Conservation (phyloP, 805 yeast species). For the Allodekkera sacchari region DNA sequence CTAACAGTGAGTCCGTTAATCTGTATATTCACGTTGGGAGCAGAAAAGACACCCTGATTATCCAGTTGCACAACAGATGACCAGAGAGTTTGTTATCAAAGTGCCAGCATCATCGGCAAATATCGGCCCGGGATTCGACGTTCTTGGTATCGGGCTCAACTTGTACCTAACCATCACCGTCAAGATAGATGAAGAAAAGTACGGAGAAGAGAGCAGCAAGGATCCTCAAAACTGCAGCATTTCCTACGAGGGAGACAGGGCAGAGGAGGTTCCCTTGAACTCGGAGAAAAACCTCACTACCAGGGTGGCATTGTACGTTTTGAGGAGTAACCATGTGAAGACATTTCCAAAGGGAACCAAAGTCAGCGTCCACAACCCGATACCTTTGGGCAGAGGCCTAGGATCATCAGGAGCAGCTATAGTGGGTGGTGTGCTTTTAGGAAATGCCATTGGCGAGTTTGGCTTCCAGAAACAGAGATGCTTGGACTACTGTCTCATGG, state of each 20-base stretch:
- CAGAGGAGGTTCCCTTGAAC: slow-evolving; percentile 65
- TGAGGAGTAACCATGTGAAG: slow-evolving; percentile 72
- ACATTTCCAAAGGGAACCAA: slow-evolving; percentile 79
- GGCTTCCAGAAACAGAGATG: slow-evolving; percentile 70
- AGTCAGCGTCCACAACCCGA: slow-evolving; percentile 78
- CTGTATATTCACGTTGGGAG: too few species aligned
- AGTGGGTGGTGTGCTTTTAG: slow-evolving; percentile 91
- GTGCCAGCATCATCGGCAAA: slow-evolving; percentile 98
- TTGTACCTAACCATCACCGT: slow-evolving; percentile 67
- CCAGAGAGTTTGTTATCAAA: slow-evolving; percentile 48
- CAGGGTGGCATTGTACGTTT: slow-evolving; percentile 83
- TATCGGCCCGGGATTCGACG: slow-evolving; percentile 98
- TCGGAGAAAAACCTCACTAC: slow-evolving; percentile 83
- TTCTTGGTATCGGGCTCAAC: slow-evolving; percentile 82
- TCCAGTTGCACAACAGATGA: too few species aligned
- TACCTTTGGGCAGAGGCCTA: slow-evolving; percentile 93
- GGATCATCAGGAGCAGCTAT: slow-evolving; percentile 99
- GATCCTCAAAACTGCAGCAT: slow-evolving; percentile 67
- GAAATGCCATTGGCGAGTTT: slow-evolving; percentile 73
- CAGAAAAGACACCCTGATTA: too few species aligned
- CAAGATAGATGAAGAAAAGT: slow-evolving; percentile 40
- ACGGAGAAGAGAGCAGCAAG: slow-evolving; percentile 33
- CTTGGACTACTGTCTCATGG: slow-evolving; percentile 92
- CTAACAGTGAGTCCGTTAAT: too few species aligned
- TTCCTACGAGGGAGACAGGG: slow-evolving; percentile 69